Percentiles rank a stretch among this genome's conserved stretches.
phyloP scores from a whole-genome alignment of 306 rosid species.

The Cucurbita ficifolia region DNA sequence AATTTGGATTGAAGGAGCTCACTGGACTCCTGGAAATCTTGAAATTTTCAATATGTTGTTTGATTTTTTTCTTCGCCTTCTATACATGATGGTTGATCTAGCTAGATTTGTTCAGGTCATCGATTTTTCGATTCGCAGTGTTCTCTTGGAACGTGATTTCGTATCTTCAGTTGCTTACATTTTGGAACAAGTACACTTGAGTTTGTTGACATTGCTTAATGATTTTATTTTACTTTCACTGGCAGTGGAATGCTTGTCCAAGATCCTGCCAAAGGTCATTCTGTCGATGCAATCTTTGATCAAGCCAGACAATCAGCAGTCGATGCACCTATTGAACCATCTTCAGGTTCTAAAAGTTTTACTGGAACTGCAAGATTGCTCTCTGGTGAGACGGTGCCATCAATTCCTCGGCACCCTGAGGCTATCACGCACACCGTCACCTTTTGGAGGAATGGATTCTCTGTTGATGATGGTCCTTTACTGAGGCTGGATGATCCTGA shows the following conservation, averaged over 20 bases:
- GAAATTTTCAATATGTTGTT: not conserved
- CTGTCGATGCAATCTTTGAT: conserved; percentile 54
- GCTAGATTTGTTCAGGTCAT: not conserved
- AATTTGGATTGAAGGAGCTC: not conserved
- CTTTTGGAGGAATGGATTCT: conserved; percentile 89
- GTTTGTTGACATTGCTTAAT: not conserved
- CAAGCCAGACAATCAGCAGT: conserved; percentile 44
- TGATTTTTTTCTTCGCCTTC: not conserved
- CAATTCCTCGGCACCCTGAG: conserved; percentile 46
- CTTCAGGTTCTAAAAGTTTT: conserved; percentile 49
- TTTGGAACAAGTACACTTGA: not conserved
- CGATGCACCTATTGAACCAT: conserved; percentile 30
- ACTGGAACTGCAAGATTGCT: conserved; percentile 76
- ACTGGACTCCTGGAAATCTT: not conserved
- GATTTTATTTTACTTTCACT: conserved; percentile 4
- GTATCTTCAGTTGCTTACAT: not conserved
- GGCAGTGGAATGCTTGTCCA: conserved; percentile 90
- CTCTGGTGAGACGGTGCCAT: conserved; percentile 55
- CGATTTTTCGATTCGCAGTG: not conserved
- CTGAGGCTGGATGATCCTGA: conserved; percentile 94
- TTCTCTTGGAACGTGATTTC: not conserved
- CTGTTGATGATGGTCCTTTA: conserved; percentile 82
- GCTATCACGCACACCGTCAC: conserved; percentile 39
- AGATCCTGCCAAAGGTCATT: conserved; percentile 48
- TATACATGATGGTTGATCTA: not conserved